Evolutionary conservation across 352 stramenopile species (phyloP), one percentile per base, ranked within the genome.

Genomic region (Thalassiosira delicatula): DNA sequence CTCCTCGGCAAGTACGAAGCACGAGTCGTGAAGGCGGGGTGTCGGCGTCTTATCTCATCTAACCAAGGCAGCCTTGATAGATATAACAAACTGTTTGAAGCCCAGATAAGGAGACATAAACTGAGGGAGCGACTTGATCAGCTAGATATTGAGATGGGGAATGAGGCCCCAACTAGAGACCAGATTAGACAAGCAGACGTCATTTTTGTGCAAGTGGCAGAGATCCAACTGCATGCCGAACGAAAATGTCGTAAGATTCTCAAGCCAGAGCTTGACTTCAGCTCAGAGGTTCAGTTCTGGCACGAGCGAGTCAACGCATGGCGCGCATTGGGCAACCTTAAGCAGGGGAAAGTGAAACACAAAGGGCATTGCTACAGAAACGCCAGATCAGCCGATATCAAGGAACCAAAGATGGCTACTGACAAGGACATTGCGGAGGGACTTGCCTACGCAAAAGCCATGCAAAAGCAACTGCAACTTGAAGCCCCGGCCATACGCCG

Each of bases 231-330:
- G 8, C 44, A 60, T 33, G 49, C 25, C 32, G 69, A 84, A 53
- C 5, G n/a, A 2, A 75, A 71, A n/a, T 81, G 71, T 33, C 17
- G 57, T 14, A 81, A 81, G 17, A 77, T 85, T 46, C 42, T 73
- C 23, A 68, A 59, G 27, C 37, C 40, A n/a, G 56, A 68, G 7
- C 40, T 75, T 0, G 23, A 51, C 12, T 81, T 60, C 40, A 81
- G 63, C 42, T 11, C 25, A 4, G n/a, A 32, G 23, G 33, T 75
- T 1, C 49, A 63, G 19, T 70, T 70, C 14, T 85, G 78, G 78
- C 17, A 68, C 14, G 40, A 78, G 19, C 42, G 57, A 7, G 9
- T 21, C 4, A 17, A 67, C 11, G 25, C 44, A 37, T 65, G 70
- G n/a, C 33, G 32, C 1, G 29, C 33, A 2, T 35, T 85, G 1